Evolutionary conservation across 805 yeast genomes (phyloP), one percentile per base, ranked within the genome.

Genomic region (Vanderwaltozyma tropicalis): DNA sequence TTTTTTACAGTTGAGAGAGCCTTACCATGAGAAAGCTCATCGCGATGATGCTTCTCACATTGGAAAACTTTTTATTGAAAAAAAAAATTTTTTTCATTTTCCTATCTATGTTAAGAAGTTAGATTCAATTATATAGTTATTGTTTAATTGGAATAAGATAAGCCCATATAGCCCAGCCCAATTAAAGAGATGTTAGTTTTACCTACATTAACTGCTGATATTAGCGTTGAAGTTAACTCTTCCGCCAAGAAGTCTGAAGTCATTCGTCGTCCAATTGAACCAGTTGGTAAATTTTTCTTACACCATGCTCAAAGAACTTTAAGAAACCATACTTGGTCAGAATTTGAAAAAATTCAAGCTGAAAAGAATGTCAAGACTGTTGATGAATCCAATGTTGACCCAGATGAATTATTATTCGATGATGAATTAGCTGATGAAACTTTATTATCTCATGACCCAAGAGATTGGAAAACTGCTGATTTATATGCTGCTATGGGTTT

Each of bases 261-360:
- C 34, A 71, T 71, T 33, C 80, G 81, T 51, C 81, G 95, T 62
- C 80, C 89, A 42, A 70, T 88, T 45, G 98, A 92, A 68, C 97
- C 98, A 28, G 96, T 89, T 49, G 98, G 98, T 40, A 89, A 94
- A 45, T 83, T 75, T 60, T 92, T 88, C 69, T 69, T 92, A 52
- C 96, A 96, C 37, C 98, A 92, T 58, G 97, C 97, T 41, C 78
- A 95, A 50, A 83, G 98, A 72, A 76, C 94, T 38, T 71, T 88
- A 52, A 79, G 95, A 67, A 95, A 95, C 62, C 96, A 94, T 68
- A 86, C 97, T 35, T 92, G 96, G 95, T 86, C 96, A 39, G 97
- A 92, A 67, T 92, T 76, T 57, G 98, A 92, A 68, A 80, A 82
- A 62, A 68, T 87, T 49, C 94, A 88, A 72, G 95, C 95, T 43